Evolutionary conservation across 768 basidiomycete genomes (phyloP).

Genomic region (Royoungia palumana): DNA sequence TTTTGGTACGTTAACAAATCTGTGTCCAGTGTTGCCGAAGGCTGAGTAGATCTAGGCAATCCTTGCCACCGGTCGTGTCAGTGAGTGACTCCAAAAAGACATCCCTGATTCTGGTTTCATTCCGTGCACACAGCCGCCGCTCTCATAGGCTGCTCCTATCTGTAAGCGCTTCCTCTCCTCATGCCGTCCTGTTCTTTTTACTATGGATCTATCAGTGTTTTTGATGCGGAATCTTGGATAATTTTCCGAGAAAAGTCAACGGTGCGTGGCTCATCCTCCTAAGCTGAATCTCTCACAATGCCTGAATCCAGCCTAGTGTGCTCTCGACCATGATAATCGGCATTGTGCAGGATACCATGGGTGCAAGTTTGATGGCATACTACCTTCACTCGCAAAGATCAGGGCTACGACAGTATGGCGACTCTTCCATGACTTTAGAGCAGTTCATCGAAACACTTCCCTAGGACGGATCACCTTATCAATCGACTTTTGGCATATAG

Average conservation of each 20-base stretch:
- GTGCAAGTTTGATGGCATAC: neutral
- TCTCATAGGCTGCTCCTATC: neutral
- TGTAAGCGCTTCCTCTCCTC: neutral
- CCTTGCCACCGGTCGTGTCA: no score
- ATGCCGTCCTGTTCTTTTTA: neutral
- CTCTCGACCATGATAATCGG: neutral
- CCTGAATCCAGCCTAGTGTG: neutral
- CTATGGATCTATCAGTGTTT: no score
- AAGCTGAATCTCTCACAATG: neutral
- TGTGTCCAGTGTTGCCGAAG: no score
- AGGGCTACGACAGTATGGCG: neutral
- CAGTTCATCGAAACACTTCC: neutral
- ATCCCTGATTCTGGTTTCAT: no score
- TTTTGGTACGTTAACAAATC: no score
- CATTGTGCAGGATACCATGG: neutral
- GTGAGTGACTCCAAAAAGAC: no score
- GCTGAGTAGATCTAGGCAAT: no score
- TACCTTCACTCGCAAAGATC: neutral
- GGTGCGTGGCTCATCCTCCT: neutral
- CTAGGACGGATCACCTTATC: constrained; percentile 4
- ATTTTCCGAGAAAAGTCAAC: neutral
- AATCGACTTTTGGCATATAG: constrained; percentile 8
- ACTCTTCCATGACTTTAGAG: neutral
- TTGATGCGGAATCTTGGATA: neutral
- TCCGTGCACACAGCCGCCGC: no score